Percentiles rank a stretch among this genome's conserved stretches.
These are phyloP conservation scores for Wickerhamomyces bovis DNA, from an alignment of 805 yeast genomes.

Conservation along the genomic window DNA sequence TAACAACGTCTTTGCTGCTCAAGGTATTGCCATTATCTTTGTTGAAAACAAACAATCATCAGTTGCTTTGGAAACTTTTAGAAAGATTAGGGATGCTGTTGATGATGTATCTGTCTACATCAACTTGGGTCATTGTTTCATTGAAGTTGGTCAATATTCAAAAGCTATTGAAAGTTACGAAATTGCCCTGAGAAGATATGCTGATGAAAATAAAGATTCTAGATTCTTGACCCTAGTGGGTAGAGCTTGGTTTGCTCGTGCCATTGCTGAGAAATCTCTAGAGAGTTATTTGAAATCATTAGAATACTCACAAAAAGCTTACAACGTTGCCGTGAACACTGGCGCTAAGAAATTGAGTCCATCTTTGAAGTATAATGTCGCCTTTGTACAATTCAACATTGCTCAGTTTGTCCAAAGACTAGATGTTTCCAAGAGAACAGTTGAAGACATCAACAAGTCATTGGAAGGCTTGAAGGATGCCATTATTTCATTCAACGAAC, in stretches of 20 bases:
- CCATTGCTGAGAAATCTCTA: constrained; percentile 56
- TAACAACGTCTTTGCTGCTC: constrained; percentile 90
- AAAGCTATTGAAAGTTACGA: constrained; percentile 89
- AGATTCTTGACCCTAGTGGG: constrained; percentile 70
- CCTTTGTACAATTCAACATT: constrained; percentile 77
- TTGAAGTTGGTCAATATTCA: constrained; percentile 74
- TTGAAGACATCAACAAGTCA: constrained; percentile 55
- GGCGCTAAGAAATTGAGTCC: constrained; percentile 34
- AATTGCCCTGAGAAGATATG: constrained; percentile 62
- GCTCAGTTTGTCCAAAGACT: constrained; percentile 76
- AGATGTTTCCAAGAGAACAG: constrained; percentile 50
- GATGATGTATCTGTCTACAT: constrained; percentile 78
- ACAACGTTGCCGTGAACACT: constrained; percentile 25
- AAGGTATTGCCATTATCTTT: constrained; percentile 89
- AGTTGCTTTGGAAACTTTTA: constrained; percentile 77
- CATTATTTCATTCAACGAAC: constrained; percentile 47
- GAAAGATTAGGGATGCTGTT: constrained; percentile 85
- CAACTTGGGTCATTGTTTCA: constrained; percentile 81
- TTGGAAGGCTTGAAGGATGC: constrained; percentile 56
- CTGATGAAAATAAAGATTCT: constrained; percentile 54
- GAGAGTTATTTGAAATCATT: constrained; percentile 57
- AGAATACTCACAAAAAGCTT: constrained; percentile 56
- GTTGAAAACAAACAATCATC: constrained; percentile 76
- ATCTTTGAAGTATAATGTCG: constrained; percentile 67
- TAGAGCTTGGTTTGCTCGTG: constrained; percentile 84